These are phyloP conservation scores for Phlebiopsis gigantea DNA, from an alignment of 768 basidiomycete genomes.

Conservation along the genomic window DNA sequence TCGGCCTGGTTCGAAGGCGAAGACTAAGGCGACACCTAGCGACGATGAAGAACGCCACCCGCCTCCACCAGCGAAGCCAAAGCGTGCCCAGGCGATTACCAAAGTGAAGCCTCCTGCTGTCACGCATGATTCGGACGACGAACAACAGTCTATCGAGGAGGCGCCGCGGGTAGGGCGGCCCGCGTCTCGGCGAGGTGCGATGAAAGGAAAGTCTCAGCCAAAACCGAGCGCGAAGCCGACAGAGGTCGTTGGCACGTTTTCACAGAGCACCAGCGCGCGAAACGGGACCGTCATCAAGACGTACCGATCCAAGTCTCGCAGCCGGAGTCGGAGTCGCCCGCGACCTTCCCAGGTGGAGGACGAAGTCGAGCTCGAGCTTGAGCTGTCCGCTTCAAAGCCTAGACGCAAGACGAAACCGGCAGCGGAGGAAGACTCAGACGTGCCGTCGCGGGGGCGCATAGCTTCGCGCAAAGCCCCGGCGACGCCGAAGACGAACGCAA, in stretches of 20 bases:
- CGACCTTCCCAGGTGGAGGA: neutral
- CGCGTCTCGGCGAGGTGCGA: neutral
- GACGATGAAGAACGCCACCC: neutral
- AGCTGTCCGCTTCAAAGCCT: neutral
- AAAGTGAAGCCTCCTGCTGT: neutral
- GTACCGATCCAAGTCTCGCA: constrained; percentile 10
- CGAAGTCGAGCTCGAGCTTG: neutral
- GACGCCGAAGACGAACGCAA: neutral
- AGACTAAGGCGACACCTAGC: neutral
- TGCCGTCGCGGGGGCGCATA: neutral
- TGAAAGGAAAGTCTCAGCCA: neutral
- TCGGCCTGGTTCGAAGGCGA: neutral
- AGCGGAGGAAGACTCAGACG: neutral
- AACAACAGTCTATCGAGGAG: neutral
- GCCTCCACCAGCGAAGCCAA: neutral
- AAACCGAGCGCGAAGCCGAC: neutral
- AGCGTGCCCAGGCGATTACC: neutral
- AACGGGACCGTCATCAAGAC: constrained; percentile 10
- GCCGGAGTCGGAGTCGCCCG: constrained; percentile 1
- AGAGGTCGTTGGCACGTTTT: neutral
- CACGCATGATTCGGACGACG: neutral
- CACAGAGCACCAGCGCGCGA: neutral
- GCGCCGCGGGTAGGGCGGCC: neutral
- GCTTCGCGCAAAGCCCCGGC: neutral
- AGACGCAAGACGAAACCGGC: neutral